Evolutionary conservation across 2,329 filamentous ascomycete genomes (phyloP), one percentile per base, ranked within the genome.

Genomic region (Parastagonospora avenae): DNA sequence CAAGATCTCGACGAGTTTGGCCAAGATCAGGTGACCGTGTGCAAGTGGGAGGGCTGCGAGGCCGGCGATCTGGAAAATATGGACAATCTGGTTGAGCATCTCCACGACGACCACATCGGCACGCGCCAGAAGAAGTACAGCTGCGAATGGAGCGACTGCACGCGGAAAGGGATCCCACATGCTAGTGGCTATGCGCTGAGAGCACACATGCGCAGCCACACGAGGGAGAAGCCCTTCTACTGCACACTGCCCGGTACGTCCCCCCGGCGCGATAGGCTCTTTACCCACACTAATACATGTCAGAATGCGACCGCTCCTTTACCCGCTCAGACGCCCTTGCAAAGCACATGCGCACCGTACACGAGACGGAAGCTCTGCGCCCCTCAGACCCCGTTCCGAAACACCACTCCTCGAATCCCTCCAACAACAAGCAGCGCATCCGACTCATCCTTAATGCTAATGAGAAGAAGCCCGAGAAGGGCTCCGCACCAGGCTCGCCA

Each of bases 291-390:
- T 57, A 40, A 59, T 31, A 28, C 31, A n/a, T 44, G 10, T 10
- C 64, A 96, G 94, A 99, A 83, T 99, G 94, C 77, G 94, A 99
- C 72, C 89, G 93, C 54, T 92, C 92, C 29, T 99, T 99, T 66
- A 99, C 94, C 2, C 84, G 94, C 59, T 97, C 93, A 19, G 94
- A 99, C 67, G 94, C 94, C 10, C 82, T 99, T 0, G 92, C 93
- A 1, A 99, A 99, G 75, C 94, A 99, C 73, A 97, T 97, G 91
- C 89, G 94, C 63, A 97, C 94, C 12, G 92, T 99, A 32, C 94
- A 99, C 78, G 94, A 99, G 73, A 97, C 93, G 3, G 94, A 99
- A 76, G 90, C 91, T 12, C 81, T 96, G 16, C 87, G 91, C n/a
- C 89, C 90, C 4, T 79, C 78, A 11, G 81, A 92, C 68, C 85